Evolutionary conservation across 2,329 filamentous ascomycete species (phyloP).

Genomic region (Grosmannia clavigera): DNA sequence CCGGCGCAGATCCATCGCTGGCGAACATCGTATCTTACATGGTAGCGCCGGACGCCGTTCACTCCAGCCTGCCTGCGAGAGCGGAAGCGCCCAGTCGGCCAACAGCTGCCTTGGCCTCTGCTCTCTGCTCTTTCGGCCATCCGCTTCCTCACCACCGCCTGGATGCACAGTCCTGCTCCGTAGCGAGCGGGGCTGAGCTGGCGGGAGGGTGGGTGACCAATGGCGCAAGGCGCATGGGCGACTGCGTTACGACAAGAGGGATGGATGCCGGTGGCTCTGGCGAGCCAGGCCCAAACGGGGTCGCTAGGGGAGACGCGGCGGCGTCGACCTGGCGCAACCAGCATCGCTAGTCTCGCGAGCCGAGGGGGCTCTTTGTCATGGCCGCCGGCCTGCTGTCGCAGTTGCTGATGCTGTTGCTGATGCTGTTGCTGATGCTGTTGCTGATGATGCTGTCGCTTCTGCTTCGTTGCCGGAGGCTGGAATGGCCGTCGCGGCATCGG

Average conservation of each 20-base stretch:
- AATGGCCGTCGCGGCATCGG: no score
- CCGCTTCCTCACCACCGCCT: background rate
- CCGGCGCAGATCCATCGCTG: background rate
- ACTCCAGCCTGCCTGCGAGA: no score
- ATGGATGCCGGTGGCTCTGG: background rate
- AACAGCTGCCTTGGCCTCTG: background rate
- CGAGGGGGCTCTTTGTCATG: background rate
- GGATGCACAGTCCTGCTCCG: background rate
- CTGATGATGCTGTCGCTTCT: no score
- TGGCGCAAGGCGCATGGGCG: background rate
- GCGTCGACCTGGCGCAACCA: background rate
- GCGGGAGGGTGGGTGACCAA: background rate
- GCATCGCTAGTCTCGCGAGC: no score
- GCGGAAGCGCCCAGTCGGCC: background rate
- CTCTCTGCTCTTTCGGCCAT: background rate
- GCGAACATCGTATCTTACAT: background rate
- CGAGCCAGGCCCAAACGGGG: constrained; percentile 7
- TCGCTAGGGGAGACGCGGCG: background rate
- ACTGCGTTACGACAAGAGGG: background rate
- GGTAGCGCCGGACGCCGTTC: background rate
- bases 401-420: no score
- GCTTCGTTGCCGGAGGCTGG: no score
- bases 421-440: no score
- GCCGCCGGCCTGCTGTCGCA: no score
- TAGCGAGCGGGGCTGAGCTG: background rate